Evolutionary conservation across 75 land plant genomes (phyloP).

Genomic region (Chamaecyparis obtusa): DNA sequence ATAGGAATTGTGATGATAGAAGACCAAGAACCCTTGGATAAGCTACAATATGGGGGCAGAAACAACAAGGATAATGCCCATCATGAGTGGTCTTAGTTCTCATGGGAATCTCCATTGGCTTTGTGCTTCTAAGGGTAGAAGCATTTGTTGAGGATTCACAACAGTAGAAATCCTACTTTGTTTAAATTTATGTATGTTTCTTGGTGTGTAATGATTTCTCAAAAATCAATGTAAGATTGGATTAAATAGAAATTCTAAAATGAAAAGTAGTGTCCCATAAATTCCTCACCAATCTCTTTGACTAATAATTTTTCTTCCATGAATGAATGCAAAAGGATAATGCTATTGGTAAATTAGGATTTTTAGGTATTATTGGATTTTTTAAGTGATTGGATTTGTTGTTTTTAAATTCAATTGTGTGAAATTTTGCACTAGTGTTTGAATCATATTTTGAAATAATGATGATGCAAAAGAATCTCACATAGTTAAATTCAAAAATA

Average conservation of each 20-base stretch:
- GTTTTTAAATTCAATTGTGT: background rate
- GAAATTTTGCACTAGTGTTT: too few relatives aligned
- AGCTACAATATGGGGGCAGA: constrained; percentile 66
- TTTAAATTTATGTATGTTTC: background rate
- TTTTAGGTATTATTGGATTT: too few relatives aligned
- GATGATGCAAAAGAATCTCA: too few relatives aligned
- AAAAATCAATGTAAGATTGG: background rate
- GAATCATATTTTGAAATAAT: too few relatives aligned
- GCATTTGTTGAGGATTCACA: constrained; percentile 80
- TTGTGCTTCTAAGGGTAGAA: constrained; percentile 86
- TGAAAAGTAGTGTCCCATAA: background rate
- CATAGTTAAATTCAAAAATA: too few relatives aligned
- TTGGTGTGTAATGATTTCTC: background rate
- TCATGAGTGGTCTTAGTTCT: constrained; percentile 84
- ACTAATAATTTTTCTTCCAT: background rate
- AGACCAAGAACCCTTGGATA: constrained; percentile 72
- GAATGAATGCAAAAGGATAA: background rate
- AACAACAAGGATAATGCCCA: constrained; percentile 73
- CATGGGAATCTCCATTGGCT: constrained; percentile 83
- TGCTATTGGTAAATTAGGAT: background rate
- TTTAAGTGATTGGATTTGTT: too few relatives aligned
- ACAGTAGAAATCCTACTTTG: constrained; percentile 12
- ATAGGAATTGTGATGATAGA: constrained; percentile 1
- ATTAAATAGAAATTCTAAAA: background rate
- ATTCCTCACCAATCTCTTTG: background rate